These are phyloP conservation scores for Magnolia sinica DNA, from an alignment of 164 flowering plant genomes.

Conservation along the genomic window DNA sequence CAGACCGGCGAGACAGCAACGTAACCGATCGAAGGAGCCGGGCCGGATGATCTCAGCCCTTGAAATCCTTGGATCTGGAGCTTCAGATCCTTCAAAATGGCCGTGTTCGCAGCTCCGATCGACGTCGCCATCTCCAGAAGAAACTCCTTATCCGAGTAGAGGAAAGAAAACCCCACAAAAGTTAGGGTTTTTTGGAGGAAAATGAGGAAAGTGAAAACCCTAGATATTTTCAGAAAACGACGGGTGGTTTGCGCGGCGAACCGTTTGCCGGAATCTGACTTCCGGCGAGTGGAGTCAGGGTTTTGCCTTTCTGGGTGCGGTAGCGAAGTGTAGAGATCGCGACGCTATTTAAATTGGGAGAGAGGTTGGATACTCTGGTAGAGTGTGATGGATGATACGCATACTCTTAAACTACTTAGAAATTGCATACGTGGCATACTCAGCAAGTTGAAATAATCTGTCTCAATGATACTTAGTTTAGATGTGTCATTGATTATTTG, in stretches of 20 bases:
- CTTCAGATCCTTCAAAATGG: conserved; percentile 39
- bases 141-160: not conserved
- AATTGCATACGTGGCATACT: no score
- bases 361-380: not conserved
- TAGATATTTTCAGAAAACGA: not conserved
- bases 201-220: conserved; percentile 20
- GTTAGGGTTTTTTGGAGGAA: conserved; percentile 1
- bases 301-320: not conserved
- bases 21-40: conserved; percentile 23
- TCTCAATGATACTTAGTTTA: no score
- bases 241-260: not conserved
- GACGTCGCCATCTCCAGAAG: conserved; percentile 45
- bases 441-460: no score
- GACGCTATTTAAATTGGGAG: not conserved
- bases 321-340: not conserved
- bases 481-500: no score
- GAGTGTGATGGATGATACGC: not conserved
- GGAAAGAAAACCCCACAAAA: not conserved
- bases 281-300: not conserved
- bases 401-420: no score
- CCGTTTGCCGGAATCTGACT: not conserved
- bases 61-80: conserved; percentile 42
- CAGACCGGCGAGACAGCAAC: conserved; percentile 15
- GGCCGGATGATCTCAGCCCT: conserved; percentile 46
- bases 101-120: conserved; percentile 52